Percentiles rank a stretch among this genome's conserved stretches.
phyloP scores from a whole-genome alignment of 305 asterid genomes.

The Galium porrigens region DNA sequence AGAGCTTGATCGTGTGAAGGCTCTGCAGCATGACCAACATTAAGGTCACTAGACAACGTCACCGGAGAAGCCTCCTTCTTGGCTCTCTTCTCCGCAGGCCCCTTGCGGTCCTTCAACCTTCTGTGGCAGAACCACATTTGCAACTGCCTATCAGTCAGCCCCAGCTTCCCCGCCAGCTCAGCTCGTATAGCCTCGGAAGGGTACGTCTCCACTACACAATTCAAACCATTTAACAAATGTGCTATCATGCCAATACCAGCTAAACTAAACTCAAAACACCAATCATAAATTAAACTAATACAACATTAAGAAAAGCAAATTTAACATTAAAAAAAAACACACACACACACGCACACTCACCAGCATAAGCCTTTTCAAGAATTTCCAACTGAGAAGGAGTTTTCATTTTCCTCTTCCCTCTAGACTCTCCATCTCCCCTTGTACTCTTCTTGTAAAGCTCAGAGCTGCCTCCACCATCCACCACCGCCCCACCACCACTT shows the following conservation, averaged over 20 bases:
- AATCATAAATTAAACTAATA: neutral
- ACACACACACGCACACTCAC: conserved; percentile 24
- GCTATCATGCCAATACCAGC: conserved; percentile 10
- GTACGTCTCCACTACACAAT: conserved; percentile 48
- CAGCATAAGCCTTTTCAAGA: conserved; percentile 72
- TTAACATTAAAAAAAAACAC: neutral
- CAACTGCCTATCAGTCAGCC: conserved; percentile 72
- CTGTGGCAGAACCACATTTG: conserved; percentile 98
- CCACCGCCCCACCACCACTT: conserved; percentile 12
- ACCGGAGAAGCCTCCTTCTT: conserved; percentile 34
- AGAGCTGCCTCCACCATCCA: conserved; percentile 20
- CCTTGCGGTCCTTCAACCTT: conserved; percentile 76
- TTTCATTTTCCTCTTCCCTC: conserved; percentile 68
- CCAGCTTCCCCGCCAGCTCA: conserved; percentile 61
- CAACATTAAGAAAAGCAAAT: neutral
- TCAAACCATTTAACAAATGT: conserved; percentile 8
- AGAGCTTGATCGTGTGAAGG: conserved; percentile 25
- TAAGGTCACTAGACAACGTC: conserved; percentile 30
- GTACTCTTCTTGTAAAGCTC: conserved; percentile 38
- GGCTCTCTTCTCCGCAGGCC: conserved; percentile 37
- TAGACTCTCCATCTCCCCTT: conserved; percentile 46
- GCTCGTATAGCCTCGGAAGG: conserved; percentile 73
- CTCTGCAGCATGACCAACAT: conserved; percentile 23
- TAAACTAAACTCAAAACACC: conserved; percentile 4
- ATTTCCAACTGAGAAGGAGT: conserved; percentile 71